Percentiles rank a stretch among this genome's conserved stretches.
phyloP scores from a whole-genome alignment of 148 eudicot species.

The Cornus controversa region DNA sequence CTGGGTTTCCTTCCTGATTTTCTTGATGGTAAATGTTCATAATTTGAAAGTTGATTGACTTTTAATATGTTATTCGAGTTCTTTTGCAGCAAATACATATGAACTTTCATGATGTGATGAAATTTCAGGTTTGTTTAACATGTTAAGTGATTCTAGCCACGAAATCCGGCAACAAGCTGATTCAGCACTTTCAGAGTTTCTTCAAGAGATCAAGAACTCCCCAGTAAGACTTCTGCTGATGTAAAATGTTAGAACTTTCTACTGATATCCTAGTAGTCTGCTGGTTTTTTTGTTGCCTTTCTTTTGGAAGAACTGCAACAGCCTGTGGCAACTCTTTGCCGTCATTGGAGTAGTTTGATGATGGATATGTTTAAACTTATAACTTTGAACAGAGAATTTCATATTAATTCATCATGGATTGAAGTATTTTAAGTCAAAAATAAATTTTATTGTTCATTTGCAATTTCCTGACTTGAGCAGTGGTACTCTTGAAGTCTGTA shows the following conservation, averaged over 20 bases:
- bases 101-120: conserved; percentile 13
- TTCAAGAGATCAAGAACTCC: conserved; percentile 94
- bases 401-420: not conserved
- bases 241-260: not conserved
- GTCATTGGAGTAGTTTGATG: not conserved
- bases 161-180: conserved; percentile 99
- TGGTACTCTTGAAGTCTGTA: conserved; percentile 78
- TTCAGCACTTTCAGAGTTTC: conserved; percentile 95
- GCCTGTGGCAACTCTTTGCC: not conserved
- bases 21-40: conserved; percentile 76
- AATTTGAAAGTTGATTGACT: conserved; percentile 7
- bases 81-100: not conserved
- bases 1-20: conserved; percentile 99
- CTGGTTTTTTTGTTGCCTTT: not conserved
- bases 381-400: conserved; percentile 1
- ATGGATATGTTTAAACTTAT: not conserved
- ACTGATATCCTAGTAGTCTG: not conserved
- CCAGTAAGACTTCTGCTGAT: conserved; percentile 58
- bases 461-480: conserved; percentile 32
- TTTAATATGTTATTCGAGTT: not conserved
- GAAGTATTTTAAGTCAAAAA: not conserved
- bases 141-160: conserved; percentile 94
- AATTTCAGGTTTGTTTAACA: conserved; percentile 87
- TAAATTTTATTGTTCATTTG: conserved; percentile 16
- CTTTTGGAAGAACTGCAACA: not conserved